Evolutionary conservation across 306 rosid genomes (phyloP).

Genomic region (Phaseolus lunatus): DNA sequence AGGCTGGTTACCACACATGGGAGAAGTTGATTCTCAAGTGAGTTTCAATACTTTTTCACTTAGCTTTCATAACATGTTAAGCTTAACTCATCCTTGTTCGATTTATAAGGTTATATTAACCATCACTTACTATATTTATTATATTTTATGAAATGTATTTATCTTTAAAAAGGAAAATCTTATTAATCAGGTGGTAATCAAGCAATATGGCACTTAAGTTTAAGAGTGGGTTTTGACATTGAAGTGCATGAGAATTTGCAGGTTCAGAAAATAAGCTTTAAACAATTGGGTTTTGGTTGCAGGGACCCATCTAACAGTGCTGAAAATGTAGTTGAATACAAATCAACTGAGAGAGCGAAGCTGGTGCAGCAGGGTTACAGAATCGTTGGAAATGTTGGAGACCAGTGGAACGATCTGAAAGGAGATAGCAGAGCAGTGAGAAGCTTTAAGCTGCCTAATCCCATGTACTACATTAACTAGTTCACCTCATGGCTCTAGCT

Average conservation of each 20-base stretch:
- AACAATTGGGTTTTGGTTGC: not conserved
- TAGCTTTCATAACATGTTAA: no score
- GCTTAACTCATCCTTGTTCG: no score
- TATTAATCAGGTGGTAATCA: no score
- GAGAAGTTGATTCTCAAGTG: slow-evolving; percentile 60
- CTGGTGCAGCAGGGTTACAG: slow-evolving; percentile 55
- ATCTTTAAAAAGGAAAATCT: no score
- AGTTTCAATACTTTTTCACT: not conserved
- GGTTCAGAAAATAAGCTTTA: no score
- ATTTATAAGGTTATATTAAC: no score
- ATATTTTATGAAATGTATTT: no score
- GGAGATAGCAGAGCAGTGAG: slow-evolving; percentile 52
- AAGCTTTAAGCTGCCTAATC: slow-evolving; percentile 75
- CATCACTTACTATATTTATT: no score
- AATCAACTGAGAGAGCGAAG: slow-evolving; percentile 54
- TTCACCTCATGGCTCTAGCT: not conserved
- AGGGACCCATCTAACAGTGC: slow-evolving; percentile 41
- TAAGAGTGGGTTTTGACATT: no score
- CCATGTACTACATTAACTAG: slow-evolving; percentile 54
- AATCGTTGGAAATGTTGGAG: slow-evolving; percentile 65
- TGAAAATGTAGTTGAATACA: slow-evolving; percentile 50
- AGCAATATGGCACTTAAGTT: no score
- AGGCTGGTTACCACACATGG: slow-evolving; percentile 59
- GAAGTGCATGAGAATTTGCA: no score
- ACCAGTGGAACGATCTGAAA: slow-evolving; percentile 72